Base-by-base conservation (phyloP, 1,284 basidiomycete genomes). In the Leccinum pachyderme region DNA sequence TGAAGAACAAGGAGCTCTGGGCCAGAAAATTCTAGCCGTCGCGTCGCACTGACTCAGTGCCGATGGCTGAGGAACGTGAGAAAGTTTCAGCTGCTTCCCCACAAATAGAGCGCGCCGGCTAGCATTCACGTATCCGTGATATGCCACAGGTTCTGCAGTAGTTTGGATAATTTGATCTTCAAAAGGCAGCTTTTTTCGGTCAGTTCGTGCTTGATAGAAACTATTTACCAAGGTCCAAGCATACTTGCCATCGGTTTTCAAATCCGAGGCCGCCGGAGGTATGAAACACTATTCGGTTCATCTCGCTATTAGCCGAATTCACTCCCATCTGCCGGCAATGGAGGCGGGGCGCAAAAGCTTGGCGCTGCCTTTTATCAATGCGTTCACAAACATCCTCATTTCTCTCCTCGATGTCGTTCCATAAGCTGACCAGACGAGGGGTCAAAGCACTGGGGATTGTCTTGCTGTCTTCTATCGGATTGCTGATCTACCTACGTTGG, bases 1-100 rank as follows among this genome's bases (percentile, higher is more conserved):
- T 51, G 70, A 76, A 84, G 72, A 90, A 90, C 33, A 68, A 60
- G 4, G 65, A 8, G 60, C 7, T 69, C 73, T 7, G 73, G 67
- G 3, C 73, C 74, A 1, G 59, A 57, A 25, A 65, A 58, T 25
- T 73, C 69, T 18, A 18, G 18, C 18, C 18, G 18, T 18, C 18
- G 18, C 80, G 77, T 59, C 82, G 79, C 44, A 87, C 82, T 72
- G 73, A 18, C 18, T 18, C 18, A 18, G 18, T 18, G 18, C 1
- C 18, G 18, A 18, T 18, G 18, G 18, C 18, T 18, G 18, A 18
- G 18, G 18, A 18, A 18, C 18, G 18, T 18, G 18, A 18, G 18
- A 18, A 18, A 18, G 18, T 18, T 18, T 28, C n/a, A n/a, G n/a
- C n/a, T n/a, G n/a, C n/a, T n/a, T n/a, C n/a, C n/a, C 27, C 27